Base-by-base conservation (phyloP, 139 green algal species). In the Haematococcus lacustris region DNA sequence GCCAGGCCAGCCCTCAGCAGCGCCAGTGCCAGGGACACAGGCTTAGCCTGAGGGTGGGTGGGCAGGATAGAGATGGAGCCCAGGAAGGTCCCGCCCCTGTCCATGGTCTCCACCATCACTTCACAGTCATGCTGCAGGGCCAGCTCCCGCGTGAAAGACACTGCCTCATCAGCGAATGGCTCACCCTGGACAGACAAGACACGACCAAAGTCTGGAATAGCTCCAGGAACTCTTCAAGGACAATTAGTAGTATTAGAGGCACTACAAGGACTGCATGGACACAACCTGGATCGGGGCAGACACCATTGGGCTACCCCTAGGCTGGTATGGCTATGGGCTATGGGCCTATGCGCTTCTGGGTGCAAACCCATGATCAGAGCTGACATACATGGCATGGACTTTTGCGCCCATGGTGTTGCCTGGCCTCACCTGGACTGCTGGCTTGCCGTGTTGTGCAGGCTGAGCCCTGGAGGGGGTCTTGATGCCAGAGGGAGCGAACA, bases 41-140 rank as follows among this genome's bases (percentile, higher is more conserved):
- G n/a, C n/a, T n/a, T n/a, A n/a, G n/a, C n/a, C n/a, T 30, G 38
- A 21, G 51, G 61, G 35, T 69, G 32, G 21, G 68, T 47, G n/a
- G 21, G 32, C n/a, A 67, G 47, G 33, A 73, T 64, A 50, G 32
- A 53, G 59, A 71, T 64, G 60, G 43, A 86, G 50, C 94, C 94
- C 64, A 97, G 85, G 85, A 99, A 98, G 39, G 91, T 98, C n/a
- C 94, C 94, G 1, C 76, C 88, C 71, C 91, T 91, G 84, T 98
- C 91, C 50, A 91, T 83, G 38, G 71, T 86, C 66, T 94, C 91
- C 5, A 96, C 78, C 66, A 40, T 62, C 2, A 94, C 73, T 74
- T 92, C 83, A 17, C 85, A 85, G 62, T 96, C 91, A 35, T 89
- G 83, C 76, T 93, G 88, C 76, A 91, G 88, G 38, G 91, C 81